Evolutionary conservation across 202 grass and related monocot genomes (phyloP).

Genomic region (Setaria italica): DNA sequence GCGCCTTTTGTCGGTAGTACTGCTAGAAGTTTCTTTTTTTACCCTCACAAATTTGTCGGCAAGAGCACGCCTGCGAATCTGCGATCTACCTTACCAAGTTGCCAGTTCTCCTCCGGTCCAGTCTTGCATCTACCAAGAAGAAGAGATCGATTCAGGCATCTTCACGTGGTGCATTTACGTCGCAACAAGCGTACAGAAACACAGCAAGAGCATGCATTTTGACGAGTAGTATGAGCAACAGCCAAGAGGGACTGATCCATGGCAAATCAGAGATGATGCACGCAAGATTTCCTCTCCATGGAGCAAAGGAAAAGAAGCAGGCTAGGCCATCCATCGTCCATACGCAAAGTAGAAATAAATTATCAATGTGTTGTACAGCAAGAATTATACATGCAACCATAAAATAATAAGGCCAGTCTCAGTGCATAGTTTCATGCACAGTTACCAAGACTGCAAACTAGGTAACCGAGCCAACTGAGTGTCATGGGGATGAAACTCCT

Average conservation of each 20-base stretch:
- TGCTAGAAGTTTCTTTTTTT: neutral
- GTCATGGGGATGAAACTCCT: no score
- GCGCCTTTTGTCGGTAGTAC: neutral
- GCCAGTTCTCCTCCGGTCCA: neutral
- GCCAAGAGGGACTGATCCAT: slow-evolving; percentile 5
- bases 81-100: neutral
- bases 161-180: slow-evolving; percentile 1
- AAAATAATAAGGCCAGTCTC: neutral
- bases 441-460: no score
- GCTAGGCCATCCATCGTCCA: neutral
- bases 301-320: neutral
- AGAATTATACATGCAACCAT: slow-evolving; percentile 43
- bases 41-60: neutral
- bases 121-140: neutral
- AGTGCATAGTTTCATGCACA: no score
- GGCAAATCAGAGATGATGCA: no score
- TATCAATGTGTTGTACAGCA: slow-evolving; percentile 51
- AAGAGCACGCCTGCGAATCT: no score
- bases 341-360: slow-evolving; percentile 48
- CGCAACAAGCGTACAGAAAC: slow-evolving; percentile 22
- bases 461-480: no score
- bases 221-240: slow-evolving; percentile 14
- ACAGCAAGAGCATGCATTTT: slow-evolving; percentile 34
- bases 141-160: neutral
- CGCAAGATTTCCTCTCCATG: neutral